These are phyloP conservation scores for Tetracladium setigerum DNA, from an alignment of 495 filamentous ascomycete genomes.

Conservation along the genomic window DNA sequence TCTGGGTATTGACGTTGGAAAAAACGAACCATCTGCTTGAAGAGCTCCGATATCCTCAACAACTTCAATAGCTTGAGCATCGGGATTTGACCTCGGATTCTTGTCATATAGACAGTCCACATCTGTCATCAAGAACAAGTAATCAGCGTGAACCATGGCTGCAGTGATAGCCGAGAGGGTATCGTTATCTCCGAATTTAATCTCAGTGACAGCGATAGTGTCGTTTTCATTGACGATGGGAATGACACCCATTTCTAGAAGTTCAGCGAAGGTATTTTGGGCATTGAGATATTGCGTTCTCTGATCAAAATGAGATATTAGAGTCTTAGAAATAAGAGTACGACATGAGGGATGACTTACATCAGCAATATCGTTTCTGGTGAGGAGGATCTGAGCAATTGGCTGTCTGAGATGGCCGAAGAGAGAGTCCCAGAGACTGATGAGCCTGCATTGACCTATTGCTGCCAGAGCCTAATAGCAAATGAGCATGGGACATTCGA, in stretches of 20 bases:
- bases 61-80: conserved; percentile 84
- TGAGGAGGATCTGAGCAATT: conserved; percentile 89
- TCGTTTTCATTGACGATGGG: conserved; percentile 99
- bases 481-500: neutral
- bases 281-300: conserved; percentile 93
- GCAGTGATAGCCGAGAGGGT: conserved; percentile 94
- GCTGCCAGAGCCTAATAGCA: conserved; percentile 72
- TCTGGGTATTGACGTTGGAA: neutral
- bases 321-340: neutral
- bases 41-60: conserved; percentile 82
- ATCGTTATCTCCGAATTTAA: conserved; percentile 99
- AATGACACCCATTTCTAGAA: conserved; percentile 92
- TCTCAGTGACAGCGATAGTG: conserved; percentile 92
- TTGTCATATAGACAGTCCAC: conserved; percentile 96
- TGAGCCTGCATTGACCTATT: conserved; percentile 91
- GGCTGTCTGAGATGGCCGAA: conserved; percentile 84
- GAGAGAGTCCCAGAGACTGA: conserved; percentile 89
- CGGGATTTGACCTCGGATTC: conserved; percentile 77
- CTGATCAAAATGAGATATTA: conserved; percentile 28
- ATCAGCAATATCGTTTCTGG: conserved; percentile 95
- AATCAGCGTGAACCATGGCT: conserved; percentile 94
- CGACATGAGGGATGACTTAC: conserved; percentile 37
- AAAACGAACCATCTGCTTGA: conserved; percentile 63
- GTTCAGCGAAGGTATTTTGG: conserved; percentile 83
- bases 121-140: conserved; percentile 97